phyloP scores from a whole-genome alignment of 176 grass and related monocot species.

The Puccinellia tenuiflora region DNA sequence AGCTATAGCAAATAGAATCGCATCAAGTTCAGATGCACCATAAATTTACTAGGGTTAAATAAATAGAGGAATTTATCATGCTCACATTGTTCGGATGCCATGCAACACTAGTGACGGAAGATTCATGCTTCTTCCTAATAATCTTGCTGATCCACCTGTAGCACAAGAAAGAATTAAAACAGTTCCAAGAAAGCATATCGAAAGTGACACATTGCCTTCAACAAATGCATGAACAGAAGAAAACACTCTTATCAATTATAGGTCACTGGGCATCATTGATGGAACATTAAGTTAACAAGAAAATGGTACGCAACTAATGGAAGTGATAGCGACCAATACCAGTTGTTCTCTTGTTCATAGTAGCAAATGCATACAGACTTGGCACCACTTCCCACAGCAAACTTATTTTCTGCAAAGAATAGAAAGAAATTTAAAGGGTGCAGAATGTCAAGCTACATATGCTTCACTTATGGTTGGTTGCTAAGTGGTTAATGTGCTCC shows the following conservation, averaged over 20 bases:
- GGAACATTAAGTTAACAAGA: not conserved
- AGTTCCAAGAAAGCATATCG: not conserved
- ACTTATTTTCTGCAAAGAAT: constrained; percentile 90
- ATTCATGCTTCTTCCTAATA: constrained; percentile 95
- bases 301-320: not conserved
- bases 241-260: not conserved
- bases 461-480: not conserved
- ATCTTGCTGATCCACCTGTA: constrained; percentile 98
- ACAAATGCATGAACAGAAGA: not conserved
- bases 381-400: constrained; percentile 97
- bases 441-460: not conserved
- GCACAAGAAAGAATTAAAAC: constrained; percentile 19
- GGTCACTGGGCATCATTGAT: not conserved
- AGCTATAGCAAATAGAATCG: not conserved
- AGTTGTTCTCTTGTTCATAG: constrained; percentile 95
- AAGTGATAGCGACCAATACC: constrained; percentile 43
- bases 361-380: constrained; percentile 98
- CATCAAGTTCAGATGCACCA: not conserved
- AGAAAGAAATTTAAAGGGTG: not conserved
- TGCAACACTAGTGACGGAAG: constrained; percentile 84
- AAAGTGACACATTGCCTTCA: not conserved
- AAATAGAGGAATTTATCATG: not conserved
- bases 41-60: not conserved
- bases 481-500: not conserved
- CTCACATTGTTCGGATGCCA: constrained; percentile 99